Percentiles rank a stretch among this genome's conserved stretches.
These are phyloP conservation scores for Kernera saxatilis DNA, from an alignment of 345 rosid species.

Conservation along the genomic window DNA sequence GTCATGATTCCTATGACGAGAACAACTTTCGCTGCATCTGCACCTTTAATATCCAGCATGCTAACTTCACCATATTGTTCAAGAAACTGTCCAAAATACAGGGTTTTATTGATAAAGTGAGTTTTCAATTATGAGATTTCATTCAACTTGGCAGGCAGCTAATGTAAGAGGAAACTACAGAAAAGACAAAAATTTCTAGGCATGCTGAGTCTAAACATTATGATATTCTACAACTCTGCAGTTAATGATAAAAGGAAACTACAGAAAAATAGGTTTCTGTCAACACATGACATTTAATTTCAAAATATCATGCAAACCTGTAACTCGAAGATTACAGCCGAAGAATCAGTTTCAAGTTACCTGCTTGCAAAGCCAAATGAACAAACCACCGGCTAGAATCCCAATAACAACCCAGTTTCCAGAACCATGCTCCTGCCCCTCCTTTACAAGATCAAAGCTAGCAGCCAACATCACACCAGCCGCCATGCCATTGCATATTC, in stretches of 20 bases:
- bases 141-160: not conserved
- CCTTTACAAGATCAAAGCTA: conserved; percentile 95
- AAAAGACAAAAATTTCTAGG: not conserved
- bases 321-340: not conserved
- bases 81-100: conserved; percentile 54
- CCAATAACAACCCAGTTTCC: conserved; percentile 89
- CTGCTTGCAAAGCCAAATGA: conserved; percentile 93
- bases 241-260: not conserved
- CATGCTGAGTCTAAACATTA: not conserved
- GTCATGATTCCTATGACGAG: conserved; percentile 98
- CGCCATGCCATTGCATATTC: conserved; percentile 99
- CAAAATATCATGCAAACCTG: not conserved
- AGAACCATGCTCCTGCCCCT: conserved; percentile 86
- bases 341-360: conserved; percentile 31
- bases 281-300: not conserved
- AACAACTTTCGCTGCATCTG: conserved; percentile 92
- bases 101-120: not conserved
- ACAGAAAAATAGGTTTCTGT: not conserved
- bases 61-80: conserved; percentile 97
- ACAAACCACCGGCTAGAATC: conserved; percentile 80
- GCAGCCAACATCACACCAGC: conserved; percentile 99
- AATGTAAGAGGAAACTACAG: not conserved
- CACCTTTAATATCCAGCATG: conserved; percentile 97
- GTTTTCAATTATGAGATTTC: not conserved
- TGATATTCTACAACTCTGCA: not conserved